Evolutionary conservation across 2,329 filamentous ascomycete genomes (phyloP), one percentile per base, ranked within the genome.

Genomic region (Talaromyces sp.): DNA sequence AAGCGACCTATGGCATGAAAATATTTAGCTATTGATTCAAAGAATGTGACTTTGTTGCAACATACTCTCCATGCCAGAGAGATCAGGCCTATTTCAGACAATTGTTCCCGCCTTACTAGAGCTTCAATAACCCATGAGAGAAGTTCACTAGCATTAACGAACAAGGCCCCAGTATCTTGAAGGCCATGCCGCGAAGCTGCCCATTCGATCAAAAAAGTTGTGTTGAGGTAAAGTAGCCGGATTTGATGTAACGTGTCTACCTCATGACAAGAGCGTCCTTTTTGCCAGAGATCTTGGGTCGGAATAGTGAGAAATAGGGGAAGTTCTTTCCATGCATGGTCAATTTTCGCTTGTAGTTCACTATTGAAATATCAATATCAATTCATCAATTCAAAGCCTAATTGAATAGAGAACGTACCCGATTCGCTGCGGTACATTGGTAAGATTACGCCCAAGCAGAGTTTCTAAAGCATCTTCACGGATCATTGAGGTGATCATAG

Each of bases 171-270:
- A 5, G 41, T 45, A 39, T 62, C 45, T 27, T 61, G 19, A 41
- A 65, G 58, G 8, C 63, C 58, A 58, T 65, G 58, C n/a, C 63
- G 39, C 10, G 63, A 65, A 3, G 58, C 63, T 14, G 63, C 63
- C 63, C 63, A 65, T 58, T 65, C 63, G 39, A 65, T 65, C n/a
- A 65, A 43, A 43, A 65, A 65, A 5, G 58, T 65, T 6, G 58
- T 65, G 33, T 65, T 54, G 14, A 65, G 58, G 16, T 65, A 65
- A 16, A 57, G 45, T 13, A 65, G 7, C 13, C 63, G 50, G 13
- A 65, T 65, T 22, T 65, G 63, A 62, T 65, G 63, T 2, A 65
- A 33, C 0, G 43, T 56, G 16, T 65, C 63, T 39, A 65, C 58
- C 39, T 65, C 63, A 47, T 65, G 63, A 3, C 37, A 62, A 11